Base-by-base conservation (phyloP, 2,329 filamentous ascomycete genomes). In the Penicillium sp. region DNA sequence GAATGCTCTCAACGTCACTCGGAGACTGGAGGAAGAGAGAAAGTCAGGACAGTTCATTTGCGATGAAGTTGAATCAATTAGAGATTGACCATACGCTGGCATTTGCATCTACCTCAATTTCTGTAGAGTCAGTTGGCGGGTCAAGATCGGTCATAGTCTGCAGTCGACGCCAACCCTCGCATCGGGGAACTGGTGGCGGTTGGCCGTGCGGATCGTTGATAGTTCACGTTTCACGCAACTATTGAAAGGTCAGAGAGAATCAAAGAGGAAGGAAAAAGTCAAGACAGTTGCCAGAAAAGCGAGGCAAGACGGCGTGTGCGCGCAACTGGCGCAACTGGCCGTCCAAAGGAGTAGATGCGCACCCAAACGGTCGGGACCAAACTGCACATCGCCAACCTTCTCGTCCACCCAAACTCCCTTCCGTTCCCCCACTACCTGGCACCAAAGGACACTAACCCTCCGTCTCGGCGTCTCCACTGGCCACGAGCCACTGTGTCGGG, bases 101-200 rank as follows among this genome's bases (percentile, higher is more conserved):
- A 55, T 61, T 54, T 16, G 53, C 24, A 53, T 63, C 61, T 19
- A 63, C 56, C 40, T 63, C 56, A 16, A 63, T 63, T 18, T 49
- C 55, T 22, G 13, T 24, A 16, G 49, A 44, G 16, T 10, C 33
- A 14, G 52, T 36, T 44, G 44, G 58, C 49, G 39, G 24, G n/a
- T 33, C 24, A 10, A 31, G 19, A 6, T 56, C 24, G 3, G 54
- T 27, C 57, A 54, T 60, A n/a, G 37, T 54, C 18, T 7, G 14
- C 9, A 24, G 27, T 36, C 18, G 27, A 18, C 35, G 14, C 16
- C 9, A 16, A 13, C 24, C 9, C 39, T 31, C 22, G 24, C 50
- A 53, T 41, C 24, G 19, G 24, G 47, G 40, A 10, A 16, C 14
- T 19, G n/a, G 27, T 19, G 46, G 27, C 46, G 7, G 43, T 46